phyloP scores from a whole-genome alignment of 2,329 filamentous ascomycete species.

The Fusarium duplospermum region DNA sequence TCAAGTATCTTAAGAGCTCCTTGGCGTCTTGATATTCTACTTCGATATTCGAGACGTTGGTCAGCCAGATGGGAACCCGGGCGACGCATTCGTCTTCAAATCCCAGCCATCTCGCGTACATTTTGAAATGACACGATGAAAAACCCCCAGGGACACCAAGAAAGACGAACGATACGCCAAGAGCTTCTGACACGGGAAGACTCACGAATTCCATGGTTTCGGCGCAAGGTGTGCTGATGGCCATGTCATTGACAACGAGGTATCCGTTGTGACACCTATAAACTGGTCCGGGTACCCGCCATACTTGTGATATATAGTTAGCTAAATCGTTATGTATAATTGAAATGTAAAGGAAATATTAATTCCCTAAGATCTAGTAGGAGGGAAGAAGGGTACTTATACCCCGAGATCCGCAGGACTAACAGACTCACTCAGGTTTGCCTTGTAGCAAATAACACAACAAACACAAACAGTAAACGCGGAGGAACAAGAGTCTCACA shows the following conservation, averaged over 20 bases:
- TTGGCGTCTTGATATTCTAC: neutral
- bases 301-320: neutral
- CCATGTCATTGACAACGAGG: neutral
- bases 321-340: neutral
- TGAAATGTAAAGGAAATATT: neutral
- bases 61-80: neutral
- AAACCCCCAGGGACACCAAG: neutral
- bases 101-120: neutral
- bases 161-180: neutral
- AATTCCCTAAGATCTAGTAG: neutral
- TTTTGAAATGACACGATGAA: neutral
- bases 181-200: neutral
- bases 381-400: neutral
- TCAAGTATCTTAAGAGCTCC: neutral
- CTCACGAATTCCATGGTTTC: neutral
- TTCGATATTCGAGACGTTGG: neutral
- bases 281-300: too few species aligned
- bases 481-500: neutral
- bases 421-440: neutral
- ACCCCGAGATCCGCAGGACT: neutral
- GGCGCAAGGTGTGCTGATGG: neutral
- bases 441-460: neutral
- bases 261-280: neutral
- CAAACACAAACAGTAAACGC: neutral
- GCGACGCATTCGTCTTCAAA: neutral